Evolutionary conservation across 331 rosid genomes (phyloP), one percentile per base, ranked within the genome.

Genomic region (Quercus phellos): DNA sequence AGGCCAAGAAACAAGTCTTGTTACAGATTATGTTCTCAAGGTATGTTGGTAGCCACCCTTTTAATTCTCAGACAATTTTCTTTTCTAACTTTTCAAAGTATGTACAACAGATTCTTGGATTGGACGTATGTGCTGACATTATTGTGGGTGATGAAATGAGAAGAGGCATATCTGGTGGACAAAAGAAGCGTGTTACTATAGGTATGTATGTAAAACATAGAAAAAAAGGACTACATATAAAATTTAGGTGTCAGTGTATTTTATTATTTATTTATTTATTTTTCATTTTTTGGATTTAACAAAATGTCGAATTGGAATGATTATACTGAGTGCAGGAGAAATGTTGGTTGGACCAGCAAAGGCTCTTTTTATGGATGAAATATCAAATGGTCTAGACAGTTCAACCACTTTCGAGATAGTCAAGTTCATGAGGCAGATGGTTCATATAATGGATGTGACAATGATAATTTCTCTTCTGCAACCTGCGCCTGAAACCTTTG

Each of bases 141-240:
- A 32, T 82, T 83, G 94, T 75, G 58, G 93, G 93, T 70, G 86
- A 89, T 82, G 90, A 87, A 77, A 89, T 89, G 93, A 82, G 90
- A 82, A 85, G 90, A 68, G 93, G 93, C 56, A 80, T 89, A 81
- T 89, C 93, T 18, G 93, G 93, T n/a, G 91, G 91, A 75, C 88
- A 88, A 70, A 80, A 85, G 80, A 85, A 79, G 70, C 82, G 91
- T 66, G 80, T 87, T 35, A 87, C 93, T 43, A 84, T 88, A 7
- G 93, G 93, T 89, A 79, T 18, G 91, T 89, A 77, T 14, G 85
- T 2, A 70, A 75, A 79, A 55, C 10, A 51, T 16, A 19, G 11
- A 61, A n/a, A 63, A 13, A 60, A 63, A 16, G 69, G 3, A 16
- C 7, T 6, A 6, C 69, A 29, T 10, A 14, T 16, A 29, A 63